phyloP scores from a whole-genome alignment of 805 yeast species.

The Metschnikowia borealis region DNA sequence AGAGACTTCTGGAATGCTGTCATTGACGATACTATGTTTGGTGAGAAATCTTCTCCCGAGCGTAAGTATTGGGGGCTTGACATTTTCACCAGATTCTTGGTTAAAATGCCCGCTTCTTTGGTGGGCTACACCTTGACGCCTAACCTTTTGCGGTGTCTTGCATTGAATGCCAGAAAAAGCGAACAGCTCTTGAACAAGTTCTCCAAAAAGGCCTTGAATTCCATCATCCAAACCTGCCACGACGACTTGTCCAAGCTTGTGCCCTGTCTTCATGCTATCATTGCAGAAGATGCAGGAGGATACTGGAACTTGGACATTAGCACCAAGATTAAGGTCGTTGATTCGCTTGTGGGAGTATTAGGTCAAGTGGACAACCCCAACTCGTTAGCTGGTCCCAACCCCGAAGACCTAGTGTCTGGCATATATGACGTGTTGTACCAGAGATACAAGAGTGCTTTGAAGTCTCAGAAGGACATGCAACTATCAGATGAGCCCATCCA shows the following conservation, averaged over 20 bases:
- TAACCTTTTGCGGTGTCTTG: slow-evolving; percentile 66
- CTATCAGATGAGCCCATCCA: slow-evolving; percentile 14
- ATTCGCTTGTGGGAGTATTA: slow-evolving; percentile 28
- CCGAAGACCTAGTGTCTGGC: slow-evolving; percentile 18
- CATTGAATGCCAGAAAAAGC: slow-evolving; percentile 68
- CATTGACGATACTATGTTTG: slow-evolving; percentile 77
- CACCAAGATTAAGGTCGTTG: slow-evolving; percentile 68
- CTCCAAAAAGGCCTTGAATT: slow-evolving; percentile 49
- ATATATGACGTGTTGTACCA: slow-evolving; percentile 22
- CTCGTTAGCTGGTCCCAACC: slow-evolving; percentile 9
- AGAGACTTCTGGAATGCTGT: slow-evolving; percentile 75
- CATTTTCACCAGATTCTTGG: slow-evolving; percentile 52
- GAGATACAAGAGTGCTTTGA: slow-evolving; percentile 23
- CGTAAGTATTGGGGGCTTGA: slow-evolving; percentile 85
- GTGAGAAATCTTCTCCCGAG: slow-evolving; percentile 75
- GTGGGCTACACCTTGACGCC: slow-evolving; percentile 45
- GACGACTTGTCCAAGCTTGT: slow-evolving; percentile 39
- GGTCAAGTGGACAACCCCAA: slow-evolving; percentile 16
- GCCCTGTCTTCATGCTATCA: slow-evolving; percentile 22
- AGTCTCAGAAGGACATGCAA: slow-evolving; percentile 14
- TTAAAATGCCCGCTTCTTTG: slow-evolving; percentile 15
- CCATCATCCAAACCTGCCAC: slow-evolving; percentile 38
- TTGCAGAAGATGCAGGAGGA: slow-evolving; percentile 40
- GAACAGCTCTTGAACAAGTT: slow-evolving; percentile 65
- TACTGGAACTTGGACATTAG: slow-evolving; percentile 69